Base-by-base conservation (phyloP, 2,329 filamentous ascomycete species). In the Seiridium cupressi region DNA sequence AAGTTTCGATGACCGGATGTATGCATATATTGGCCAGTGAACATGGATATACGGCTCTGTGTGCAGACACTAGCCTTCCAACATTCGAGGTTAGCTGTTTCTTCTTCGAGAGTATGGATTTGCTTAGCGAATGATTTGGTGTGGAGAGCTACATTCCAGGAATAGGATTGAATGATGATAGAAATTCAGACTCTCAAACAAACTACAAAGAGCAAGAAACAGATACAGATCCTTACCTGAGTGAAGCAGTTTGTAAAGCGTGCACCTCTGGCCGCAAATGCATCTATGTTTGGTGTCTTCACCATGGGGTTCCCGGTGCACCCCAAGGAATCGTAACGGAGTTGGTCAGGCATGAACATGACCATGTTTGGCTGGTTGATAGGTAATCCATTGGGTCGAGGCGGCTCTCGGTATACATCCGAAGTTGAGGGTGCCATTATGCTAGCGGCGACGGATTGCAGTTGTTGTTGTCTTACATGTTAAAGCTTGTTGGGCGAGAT, bases 261-360 rank as follows among this genome's bases (percentile, higher is more conserved):
- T 3, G 71, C 76, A 10, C 73, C 76, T 0, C 69, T 64, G 0
- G 63, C 59, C 8, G 73, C 70, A 62, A 81, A 79, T 8, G 72
- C 69, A 60, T 80, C 77, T 13, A 79, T 77, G 53, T 79, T 77
- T 9, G 75, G 76, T 0, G 76, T 79, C 36, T 70, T 69, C 32
- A 78, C 58, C 5, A 56, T 13, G 31, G 66, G 44, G 4, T 66
- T 68, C 2, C 65, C 68, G 2, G 71, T 71, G 49, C 73, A 78
- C 0, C 73, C 73, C 0, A 80, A 65, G 1, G 77, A 73, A 63
- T 81, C 79, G 49, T 76, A 79, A 8, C 78, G 74, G 3, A 81
- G 69, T 66, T 81, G 79, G 54, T 81, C 78, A 3, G 78, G 79
- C 78, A 81, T 80, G 62, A 80, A 81, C 6, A 80, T 76, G 55